Conservation (phyloP, 768 basidiomycete genomes). For the Lentinula boryana region DNA sequence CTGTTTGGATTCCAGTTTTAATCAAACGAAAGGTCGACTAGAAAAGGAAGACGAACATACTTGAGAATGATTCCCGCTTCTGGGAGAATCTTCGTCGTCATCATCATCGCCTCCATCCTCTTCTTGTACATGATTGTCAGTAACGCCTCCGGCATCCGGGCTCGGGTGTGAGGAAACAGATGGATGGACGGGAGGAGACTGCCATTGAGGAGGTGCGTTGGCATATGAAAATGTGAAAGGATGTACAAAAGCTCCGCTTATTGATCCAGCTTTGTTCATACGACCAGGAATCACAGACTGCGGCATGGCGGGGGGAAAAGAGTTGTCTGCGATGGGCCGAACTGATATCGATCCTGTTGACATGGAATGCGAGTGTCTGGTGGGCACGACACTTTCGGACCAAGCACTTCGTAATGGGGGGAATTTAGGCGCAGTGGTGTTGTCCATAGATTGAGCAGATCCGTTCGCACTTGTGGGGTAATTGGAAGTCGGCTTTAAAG, state of each 20-base stretch:
- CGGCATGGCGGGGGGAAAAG: background rate
- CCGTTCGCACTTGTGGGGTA: conserved; percentile 15
- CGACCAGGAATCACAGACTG: conserved; percentile 33
- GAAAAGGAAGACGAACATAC: background rate
- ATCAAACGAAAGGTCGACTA: background rate
- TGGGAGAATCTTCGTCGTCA: conserved; percentile 5
- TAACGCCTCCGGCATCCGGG: conserved; percentile 1
- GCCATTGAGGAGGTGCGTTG: conserved; percentile 15
- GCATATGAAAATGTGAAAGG: conserved; percentile 31
- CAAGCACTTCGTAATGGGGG: conserved; percentile 11
- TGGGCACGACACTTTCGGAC: conserved; percentile 10
- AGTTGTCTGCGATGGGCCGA: background rate
- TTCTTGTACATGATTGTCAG: conserved; percentile 30
- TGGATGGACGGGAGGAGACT: background rate
- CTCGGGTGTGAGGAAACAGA: conserved; percentile 2
- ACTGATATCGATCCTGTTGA: conserved; percentile 10
- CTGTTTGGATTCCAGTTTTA: background rate
- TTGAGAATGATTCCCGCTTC: background rate
- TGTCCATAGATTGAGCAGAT: conserved; percentile 6
- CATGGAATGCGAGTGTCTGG: conserved; percentile 11
- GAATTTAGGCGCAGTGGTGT: conserved; percentile 15
- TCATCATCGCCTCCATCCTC: conserved; percentile 47
- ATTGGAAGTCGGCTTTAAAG: conserved; percentile 18
- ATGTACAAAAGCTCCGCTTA: conserved; percentile 38
- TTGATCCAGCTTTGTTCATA: conserved; percentile 53